These are phyloP conservation scores for Naegleria lovaniensis DNA, from an alignment of 208 protist genomes.

Conservation along the genomic window DNA sequence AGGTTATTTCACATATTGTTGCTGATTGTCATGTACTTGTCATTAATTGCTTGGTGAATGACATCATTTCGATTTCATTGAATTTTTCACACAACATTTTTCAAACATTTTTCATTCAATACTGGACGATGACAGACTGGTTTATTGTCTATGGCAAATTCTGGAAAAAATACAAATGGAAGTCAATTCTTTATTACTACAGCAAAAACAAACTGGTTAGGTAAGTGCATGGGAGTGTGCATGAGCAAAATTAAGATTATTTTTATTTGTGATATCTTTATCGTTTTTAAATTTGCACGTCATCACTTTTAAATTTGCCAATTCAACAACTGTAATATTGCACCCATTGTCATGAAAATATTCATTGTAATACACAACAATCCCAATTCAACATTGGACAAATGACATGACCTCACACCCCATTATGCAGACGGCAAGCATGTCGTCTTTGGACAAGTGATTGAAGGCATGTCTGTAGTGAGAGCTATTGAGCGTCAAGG, in stretches of 20 bases:
- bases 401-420: too few relatives aligned
- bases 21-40: too few relatives aligned
- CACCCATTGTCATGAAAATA: too few relatives aligned
- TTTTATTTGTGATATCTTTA: too few relatives aligned
- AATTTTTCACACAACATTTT: too few relatives aligned
- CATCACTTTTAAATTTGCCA: too few relatives aligned
- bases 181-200: constrained; percentile 84
- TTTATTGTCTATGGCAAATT: constrained; percentile 63
- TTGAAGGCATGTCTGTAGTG: neutral
- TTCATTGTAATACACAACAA: too few relatives aligned
- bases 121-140: neutral
- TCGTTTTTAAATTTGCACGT: too few relatives aligned
- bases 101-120: constrained; percentile 65
- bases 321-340: too few relatives aligned
- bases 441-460: constrained; percentile 26
- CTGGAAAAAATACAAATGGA: constrained; percentile 79
- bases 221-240: neutral
- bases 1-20: too few relatives aligned
- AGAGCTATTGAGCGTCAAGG: neutral
- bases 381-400: too few relatives aligned
- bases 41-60: too few relatives aligned
- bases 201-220: constrained; percentile 69
- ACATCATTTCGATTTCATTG: neutral
- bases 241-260: neutral
- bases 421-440: constrained; percentile 27